phyloP scores from a whole-genome alignment of 2,329 filamentous ascomycete genomes.

The Arthrocladium fulminans region DNA sequence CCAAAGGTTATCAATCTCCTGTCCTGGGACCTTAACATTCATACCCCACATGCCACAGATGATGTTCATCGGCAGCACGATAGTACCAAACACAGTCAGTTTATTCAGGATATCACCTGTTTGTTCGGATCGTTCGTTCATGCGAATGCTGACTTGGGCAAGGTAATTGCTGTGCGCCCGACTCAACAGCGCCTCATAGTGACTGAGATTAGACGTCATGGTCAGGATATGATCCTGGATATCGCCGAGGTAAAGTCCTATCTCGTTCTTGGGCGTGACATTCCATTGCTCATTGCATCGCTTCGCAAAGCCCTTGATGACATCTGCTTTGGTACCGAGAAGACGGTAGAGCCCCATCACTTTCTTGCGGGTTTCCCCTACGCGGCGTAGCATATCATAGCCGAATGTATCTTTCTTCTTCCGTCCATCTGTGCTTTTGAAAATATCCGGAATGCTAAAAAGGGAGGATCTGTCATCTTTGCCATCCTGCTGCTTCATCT shows the following conservation, averaged over 20 bases:
- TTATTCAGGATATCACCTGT: conserved; percentile 92
- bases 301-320: conserved; percentile 98
- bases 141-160: conserved; percentile 97
- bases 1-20: conserved; percentile 66
- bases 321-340: conserved; percentile 93
- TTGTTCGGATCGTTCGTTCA: conserved; percentile 95
- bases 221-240: conserved; percentile 99
- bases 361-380: conserved; percentile 91
- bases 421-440: conserved; percentile 23
- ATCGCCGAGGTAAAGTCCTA: conserved; percentile 93
- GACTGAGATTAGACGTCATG: conserved; percentile 91
- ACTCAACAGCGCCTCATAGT: conserved; percentile 94
- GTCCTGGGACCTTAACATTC: conserved; percentile 94
- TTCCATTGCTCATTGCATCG: conserved; percentile 97
- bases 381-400: conserved; percentile 79
- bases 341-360: conserved; percentile 93
- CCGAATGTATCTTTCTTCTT: conserved; percentile 43
- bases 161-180: conserved; percentile 93
- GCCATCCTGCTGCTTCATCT: conserved; percentile 28
- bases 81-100: conserved; percentile 89
- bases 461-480: conserved; percentile 12
- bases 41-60: conserved; percentile 98
- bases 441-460: background rate
- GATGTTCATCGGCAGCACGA: conserved; percentile 97
- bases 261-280: conserved; percentile 86